phyloP scores from a whole-genome alignment of 192 early-diverging fungal species.

The Umbelopsis isabellina region DNA sequence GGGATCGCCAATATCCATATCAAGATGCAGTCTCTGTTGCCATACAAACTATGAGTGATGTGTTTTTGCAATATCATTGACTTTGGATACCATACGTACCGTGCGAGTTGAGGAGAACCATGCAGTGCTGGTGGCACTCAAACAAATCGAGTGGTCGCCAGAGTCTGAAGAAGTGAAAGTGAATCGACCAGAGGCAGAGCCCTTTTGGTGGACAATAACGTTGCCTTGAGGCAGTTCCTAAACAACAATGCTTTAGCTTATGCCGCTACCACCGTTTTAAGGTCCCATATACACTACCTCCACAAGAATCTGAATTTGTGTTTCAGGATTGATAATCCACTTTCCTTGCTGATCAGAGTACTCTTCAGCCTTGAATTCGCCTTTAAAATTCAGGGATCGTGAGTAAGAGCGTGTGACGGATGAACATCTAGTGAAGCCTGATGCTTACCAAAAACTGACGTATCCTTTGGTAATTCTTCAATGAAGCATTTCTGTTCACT shows the following conservation, averaged over 20 bases:
- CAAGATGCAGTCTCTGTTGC: constrained; percentile 49
- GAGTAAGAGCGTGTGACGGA: background rate
- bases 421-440: background rate
- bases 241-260: background rate
- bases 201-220: constrained; percentile 79
- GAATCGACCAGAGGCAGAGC: constrained; percentile 76
- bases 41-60: constrained; percentile 28
- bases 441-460: constrained; percentile 74
- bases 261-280: background rate
- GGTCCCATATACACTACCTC: constrained; percentile 50
- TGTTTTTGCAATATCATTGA: constrained; percentile 20
- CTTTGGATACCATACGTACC: constrained; percentile 42
- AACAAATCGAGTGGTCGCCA: constrained; percentile 92
- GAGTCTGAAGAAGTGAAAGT: constrained; percentile 88
- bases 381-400: constrained; percentile 30
- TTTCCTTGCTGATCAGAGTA: constrained; percentile 65
- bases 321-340: constrained; percentile 63
- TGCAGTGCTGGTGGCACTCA: constrained; percentile 65
- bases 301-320: constrained; percentile 75
- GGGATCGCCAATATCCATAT: constrained; percentile 51
- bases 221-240: constrained; percentile 54
- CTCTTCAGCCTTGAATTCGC: constrained; percentile 80
- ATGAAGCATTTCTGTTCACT: constrained; percentile 89
- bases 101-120: constrained; percentile 76
- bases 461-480: constrained; percentile 92